Conservation (phyloP, 768 basidiomycete genomes). For the Pisolithus orientalis region DNA sequence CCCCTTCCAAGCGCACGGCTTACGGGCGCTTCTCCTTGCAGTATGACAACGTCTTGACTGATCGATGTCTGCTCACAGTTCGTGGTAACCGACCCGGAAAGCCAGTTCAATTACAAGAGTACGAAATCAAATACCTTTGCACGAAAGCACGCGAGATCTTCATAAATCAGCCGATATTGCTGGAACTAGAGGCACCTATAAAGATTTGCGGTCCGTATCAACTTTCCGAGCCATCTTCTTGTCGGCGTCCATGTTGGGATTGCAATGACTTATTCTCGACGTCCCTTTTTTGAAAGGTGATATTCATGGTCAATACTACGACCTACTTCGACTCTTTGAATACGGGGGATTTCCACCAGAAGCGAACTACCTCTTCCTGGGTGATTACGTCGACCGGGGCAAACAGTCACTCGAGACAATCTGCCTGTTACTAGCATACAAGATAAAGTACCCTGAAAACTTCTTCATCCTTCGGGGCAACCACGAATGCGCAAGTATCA, state of each 20-base stretch:
- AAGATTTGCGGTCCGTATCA: slow-evolving; percentile 90
- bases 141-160: slow-evolving; percentile 99
- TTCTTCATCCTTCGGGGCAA: slow-evolving; percentile 99
- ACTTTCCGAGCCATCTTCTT: slow-evolving; percentile 8
- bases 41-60: slow-evolving; percentile 15
- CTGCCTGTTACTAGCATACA: slow-evolving; percentile 97
- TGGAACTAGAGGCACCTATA: slow-evolving; percentile 98
- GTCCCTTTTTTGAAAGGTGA: slow-evolving; percentile 56
- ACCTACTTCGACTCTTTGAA: slow-evolving; percentile 95
- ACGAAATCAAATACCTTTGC: slow-evolving; percentile 99
- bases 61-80: slow-evolving; percentile 45
- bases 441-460: slow-evolving; percentile 99
- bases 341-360: slow-evolving; percentile 99
- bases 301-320: slow-evolving; percentile 99
- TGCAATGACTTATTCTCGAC: slow-evolving; percentile 17
- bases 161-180: slow-evolving; percentile 96
- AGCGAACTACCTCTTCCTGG: slow-evolving; percentile 99
- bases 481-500: slow-evolving; percentile 99
- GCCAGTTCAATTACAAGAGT: slow-evolving; percentile 95
- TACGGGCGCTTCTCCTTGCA: slow-evolving; percentile 11
- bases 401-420: slow-evolving; percentile 99
- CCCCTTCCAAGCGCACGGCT: background rate
- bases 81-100: slow-evolving; percentile 98
- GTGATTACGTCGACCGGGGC: slow-evolving; percentile 98
- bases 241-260: background rate